Evolutionary conservation across 805 yeast species (phyloP), one percentile per base, ranked within the genome.

Genomic region (Candida xyloterini): DNA sequence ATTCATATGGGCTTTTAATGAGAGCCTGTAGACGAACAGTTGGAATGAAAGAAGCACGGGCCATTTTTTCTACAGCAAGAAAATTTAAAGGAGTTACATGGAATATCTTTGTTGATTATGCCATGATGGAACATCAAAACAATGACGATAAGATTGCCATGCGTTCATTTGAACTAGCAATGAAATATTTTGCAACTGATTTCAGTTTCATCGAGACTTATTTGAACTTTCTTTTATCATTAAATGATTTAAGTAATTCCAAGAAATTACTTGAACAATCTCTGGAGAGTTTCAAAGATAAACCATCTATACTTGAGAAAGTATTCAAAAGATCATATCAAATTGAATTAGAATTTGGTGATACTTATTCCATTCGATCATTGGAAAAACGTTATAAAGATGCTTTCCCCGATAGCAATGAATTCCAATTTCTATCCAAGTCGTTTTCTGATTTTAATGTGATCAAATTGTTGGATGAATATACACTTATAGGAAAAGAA

Each of bases 191-290:
- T 16, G 65, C 64, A 26, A 62, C 70, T 11, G 67, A 79, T 46
- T 82, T 83, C 5, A 75, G 71, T 16, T 90, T 80, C 56, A 70
- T 88, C 24, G 68, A 72, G 45, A 74, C 75, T 34, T 91, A 91
- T 59, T 66, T 91, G 50, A 76, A 81, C 44, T 90, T 84, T 55
- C 66, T 93, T 47, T 73, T 88, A 15, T 65, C 73, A 44, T 69
- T 75, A 20, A 83, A 82, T 52, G 90, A 79, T 64, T 65, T 84
- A 54, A 72, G 78, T 4, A 73, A 84, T 53, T 84, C 89, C 13
- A 81, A 91, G 51, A 85, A 88, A 7, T 70, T 88, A 26, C 83
- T 91, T 57, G 98, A 93, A 60, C 73, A 84, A 3, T 79, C 89
- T 0, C 69, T 84, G 8, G 76, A 81, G 8, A 78, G 74, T 30